Evolutionary conservation across 768 basidiomycete genomes (phyloP).

Genomic region (Kwoniella europaea): DNA sequence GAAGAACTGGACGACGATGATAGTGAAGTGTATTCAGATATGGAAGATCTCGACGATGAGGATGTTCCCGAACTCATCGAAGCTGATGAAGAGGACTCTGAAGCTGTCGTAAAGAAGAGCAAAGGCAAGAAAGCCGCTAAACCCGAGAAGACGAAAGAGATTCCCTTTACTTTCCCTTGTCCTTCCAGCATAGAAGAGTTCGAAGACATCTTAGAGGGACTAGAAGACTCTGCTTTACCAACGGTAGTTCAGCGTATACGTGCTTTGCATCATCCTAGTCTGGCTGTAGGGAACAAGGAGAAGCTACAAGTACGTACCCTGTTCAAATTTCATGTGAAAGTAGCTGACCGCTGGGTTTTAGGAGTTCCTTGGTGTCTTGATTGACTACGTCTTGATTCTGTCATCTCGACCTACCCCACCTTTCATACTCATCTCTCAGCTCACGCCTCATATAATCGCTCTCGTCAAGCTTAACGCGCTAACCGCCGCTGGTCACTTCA

Average conservation of each 20-base stretch:
- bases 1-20: slow-evolving; percentile 59
- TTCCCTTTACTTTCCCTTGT: slow-evolving; percentile 92
- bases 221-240: slow-evolving; percentile 74
- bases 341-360: slow-evolving; percentile 53
- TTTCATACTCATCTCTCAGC: slow-evolving; percentile 66
- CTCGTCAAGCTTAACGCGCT: slow-evolving; percentile 82
- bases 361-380: slow-evolving; percentile 74
- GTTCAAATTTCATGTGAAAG: not conserved
- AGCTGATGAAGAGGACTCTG: slow-evolving; percentile 23
- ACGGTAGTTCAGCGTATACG: slow-evolving; percentile 88
- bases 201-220: slow-evolving; percentile 74
- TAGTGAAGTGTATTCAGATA: slow-evolving; percentile 35
- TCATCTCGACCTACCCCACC: slow-evolving; percentile 69
- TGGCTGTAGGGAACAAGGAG: slow-evolving; percentile 87
- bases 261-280: slow-evolving; percentile 85
- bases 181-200: slow-evolving; percentile 86
- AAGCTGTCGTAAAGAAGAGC: slow-evolving; percentile 26
- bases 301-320: slow-evolving; percentile 75
- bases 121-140: slow-evolving; percentile 34
- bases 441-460: slow-evolving; percentile 78
- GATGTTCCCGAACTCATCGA: slow-evolving; percentile 19
- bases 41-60: slow-evolving; percentile 52
- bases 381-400: slow-evolving; percentile 85
- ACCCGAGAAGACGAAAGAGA: slow-evolving; percentile 62
- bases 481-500: slow-evolving; percentile 75